These are phyloP conservation scores for Populus euphratica DNA, from an alignment of 345 rosid species.

Conservation along the genomic window DNA sequence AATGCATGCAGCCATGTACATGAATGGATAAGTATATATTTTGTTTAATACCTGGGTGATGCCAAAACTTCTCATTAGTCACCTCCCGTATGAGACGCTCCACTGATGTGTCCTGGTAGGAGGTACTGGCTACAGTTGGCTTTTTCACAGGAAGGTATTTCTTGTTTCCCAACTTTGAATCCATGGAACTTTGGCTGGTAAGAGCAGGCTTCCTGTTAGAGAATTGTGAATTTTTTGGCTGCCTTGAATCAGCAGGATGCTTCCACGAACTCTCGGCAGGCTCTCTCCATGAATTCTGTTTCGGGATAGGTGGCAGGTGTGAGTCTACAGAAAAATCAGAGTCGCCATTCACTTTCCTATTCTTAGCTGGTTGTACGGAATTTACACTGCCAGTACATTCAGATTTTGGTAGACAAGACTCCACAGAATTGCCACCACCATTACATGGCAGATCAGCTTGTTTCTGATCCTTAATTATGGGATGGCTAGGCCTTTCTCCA, in stretches of 20 bases:
- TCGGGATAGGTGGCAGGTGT: constrained; percentile 46
- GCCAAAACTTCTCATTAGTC: constrained; percentile 93
- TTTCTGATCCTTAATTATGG: constrained; percentile 52
- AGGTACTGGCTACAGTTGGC: constrained; percentile 30
- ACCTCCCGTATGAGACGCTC: constrained; percentile 98
- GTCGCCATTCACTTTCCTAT: constrained; percentile 58
- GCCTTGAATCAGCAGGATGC: constrained; percentile 60
- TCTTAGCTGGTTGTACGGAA: constrained; percentile 45
- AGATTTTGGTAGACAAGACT: constrained; percentile 48
- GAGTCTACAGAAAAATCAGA: constrained; percentile 53
- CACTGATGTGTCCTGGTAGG: constrained; percentile 96
- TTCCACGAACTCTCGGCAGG: constrained; percentile 34
- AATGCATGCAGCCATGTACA: not conserved
- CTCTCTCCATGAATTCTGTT: constrained; percentile 85
- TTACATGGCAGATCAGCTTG: constrained; percentile 46
- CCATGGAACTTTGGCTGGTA: constrained; percentile 57
- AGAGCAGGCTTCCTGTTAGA: constrained; percentile 54
- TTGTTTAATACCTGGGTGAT: constrained; percentile 56
- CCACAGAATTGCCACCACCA: constrained; percentile 50
- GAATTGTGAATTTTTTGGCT: constrained; percentile 44
- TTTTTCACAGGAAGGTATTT: constrained; percentile 66
- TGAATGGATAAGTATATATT: not conserved
- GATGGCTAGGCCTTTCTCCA: constrained; percentile 50
- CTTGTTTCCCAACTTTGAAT: constrained; percentile 65
- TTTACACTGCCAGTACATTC: constrained; percentile 68